Conservation (phyloP, 805 yeast species). For the Cyberlindnera nakhonratchasimensis region DNA sequence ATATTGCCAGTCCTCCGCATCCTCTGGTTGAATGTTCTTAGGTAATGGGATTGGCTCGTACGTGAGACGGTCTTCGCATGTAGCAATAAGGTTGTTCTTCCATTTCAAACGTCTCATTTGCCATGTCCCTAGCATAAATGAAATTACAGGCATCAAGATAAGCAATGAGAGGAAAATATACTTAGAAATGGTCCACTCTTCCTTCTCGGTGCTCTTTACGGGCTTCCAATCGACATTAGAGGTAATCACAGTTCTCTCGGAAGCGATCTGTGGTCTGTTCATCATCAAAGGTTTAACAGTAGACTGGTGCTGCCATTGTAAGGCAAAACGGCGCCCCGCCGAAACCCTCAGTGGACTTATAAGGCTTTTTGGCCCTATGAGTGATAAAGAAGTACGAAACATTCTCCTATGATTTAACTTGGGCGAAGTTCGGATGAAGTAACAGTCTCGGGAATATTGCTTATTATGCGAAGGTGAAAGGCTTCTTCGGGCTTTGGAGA, state of each 20-base stretch:
- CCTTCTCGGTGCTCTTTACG: constrained; percentile 45
- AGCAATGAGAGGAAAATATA: constrained; percentile 35
- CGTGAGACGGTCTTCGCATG: constrained; percentile 77
- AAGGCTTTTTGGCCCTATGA: not conserved
- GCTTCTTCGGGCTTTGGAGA: not conserved
- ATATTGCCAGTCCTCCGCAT: constrained; percentile 72
- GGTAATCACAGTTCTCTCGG: constrained; percentile 44
- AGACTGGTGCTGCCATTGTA: not conserved
- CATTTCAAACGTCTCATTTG: constrained; percentile 81
- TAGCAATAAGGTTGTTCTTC: constrained; percentile 81
- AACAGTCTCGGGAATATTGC: too few species aligned
- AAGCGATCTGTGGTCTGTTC: not conserved
- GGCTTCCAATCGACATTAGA: constrained; percentile 86
- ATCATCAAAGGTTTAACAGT: not conserved
- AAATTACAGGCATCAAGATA: constrained; percentile 78
- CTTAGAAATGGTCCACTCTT: constrained; percentile 28
- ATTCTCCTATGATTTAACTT: not conserved
- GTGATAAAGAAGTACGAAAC: constrained; percentile 1
- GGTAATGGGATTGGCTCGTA: constrained; percentile 74
- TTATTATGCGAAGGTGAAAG: too few species aligned
- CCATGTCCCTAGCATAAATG: constrained; percentile 91
- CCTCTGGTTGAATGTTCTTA: constrained; percentile 55
- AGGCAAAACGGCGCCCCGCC: constrained; percentile 1
- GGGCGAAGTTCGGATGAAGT: too few species aligned
- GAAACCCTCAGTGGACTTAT: not conserved